These are phyloP conservation scores for Podospora pseudocomata DNA, from an alignment of 495 filamentous ascomycete species.

Conservation along the genomic window DNA sequence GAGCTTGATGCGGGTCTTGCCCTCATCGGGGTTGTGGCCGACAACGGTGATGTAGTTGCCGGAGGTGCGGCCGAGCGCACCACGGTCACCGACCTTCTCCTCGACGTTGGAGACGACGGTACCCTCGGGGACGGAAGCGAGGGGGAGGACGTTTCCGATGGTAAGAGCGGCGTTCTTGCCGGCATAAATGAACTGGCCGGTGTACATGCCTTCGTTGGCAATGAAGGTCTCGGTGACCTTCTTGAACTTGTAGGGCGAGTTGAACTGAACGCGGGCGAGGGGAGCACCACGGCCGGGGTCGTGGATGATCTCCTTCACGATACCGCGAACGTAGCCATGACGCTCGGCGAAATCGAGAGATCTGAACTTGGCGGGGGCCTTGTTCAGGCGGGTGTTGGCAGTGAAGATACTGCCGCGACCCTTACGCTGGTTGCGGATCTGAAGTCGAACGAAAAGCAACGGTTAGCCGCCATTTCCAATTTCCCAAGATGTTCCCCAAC, in stretches of 20 bases:
- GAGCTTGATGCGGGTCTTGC: constrained; percentile 99
- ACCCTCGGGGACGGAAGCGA: constrained; percentile 92
- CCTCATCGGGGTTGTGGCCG: constrained; percentile 97
- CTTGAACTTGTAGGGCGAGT: constrained; percentile 85
- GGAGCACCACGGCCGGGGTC: constrained; percentile 97
- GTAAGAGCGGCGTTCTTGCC: constrained; percentile 96
- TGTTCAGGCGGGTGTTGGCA: constrained; percentile 82
- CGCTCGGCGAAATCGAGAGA: constrained; percentile 91
- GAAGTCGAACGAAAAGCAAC: constrained; percentile 26
- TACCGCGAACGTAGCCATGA: constrained; percentile 93
- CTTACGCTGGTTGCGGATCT: constrained; percentile 97
- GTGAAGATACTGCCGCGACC: constrained; percentile 97
- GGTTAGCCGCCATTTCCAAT: constrained; percentile 25
- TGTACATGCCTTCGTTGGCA: constrained; percentile 99
- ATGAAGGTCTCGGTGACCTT: constrained; percentile 95
- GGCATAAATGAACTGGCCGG: constrained; percentile 99
- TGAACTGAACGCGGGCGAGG: constrained; percentile 93
- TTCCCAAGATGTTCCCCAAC: constrained; percentile 7
- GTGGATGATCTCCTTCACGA: constrained; percentile 99
- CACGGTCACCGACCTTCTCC: constrained; percentile 97
- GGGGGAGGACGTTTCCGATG: constrained; percentile 94
- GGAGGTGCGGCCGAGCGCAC: constrained; percentile 89
- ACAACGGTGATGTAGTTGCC: constrained; percentile 99
- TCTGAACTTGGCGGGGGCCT: constrained; percentile 80
- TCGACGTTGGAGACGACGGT: constrained; percentile 98